A percentile compares a stretch with the other conserved stretches of the same genome.
Evolutionary conservation across 257 asterid species (phyloP).

Genomic region (Catharanthus roseus): DNA sequence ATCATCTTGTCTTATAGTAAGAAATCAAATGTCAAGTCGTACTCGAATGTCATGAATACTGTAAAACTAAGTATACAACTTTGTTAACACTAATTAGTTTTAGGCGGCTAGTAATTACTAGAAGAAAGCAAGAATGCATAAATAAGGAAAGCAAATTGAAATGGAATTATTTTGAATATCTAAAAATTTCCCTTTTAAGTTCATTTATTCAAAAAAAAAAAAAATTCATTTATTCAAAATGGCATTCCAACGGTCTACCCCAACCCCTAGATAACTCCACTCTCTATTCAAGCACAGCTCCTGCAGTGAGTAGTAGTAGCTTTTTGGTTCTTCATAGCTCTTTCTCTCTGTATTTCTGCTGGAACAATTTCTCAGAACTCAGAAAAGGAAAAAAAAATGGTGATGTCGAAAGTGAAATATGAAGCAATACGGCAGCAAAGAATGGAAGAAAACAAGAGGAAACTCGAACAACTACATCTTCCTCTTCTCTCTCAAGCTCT

Average conservation of each 20-base stretch:
- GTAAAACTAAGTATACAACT: too few relatives aligned
- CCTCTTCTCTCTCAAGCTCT: slow-evolving; percentile 73
- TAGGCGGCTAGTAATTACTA: too few relatives aligned
- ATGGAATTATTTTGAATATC: too few relatives aligned
- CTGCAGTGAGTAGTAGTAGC: background rate
- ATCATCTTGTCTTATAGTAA: too few relatives aligned
- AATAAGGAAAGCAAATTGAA: too few relatives aligned
- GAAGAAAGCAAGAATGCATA: too few relatives aligned
- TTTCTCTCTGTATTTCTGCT: background rate
- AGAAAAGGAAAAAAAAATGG: slow-evolving; percentile 35
- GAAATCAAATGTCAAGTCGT: too few relatives aligned
- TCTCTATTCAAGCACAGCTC: background rate
- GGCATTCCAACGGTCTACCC: slow-evolving; percentile 64
- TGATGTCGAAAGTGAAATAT: slow-evolving; percentile 47
- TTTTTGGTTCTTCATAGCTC: background rate
- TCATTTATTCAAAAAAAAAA: slow-evolving; percentile 13
- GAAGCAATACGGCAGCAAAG: slow-evolving; percentile 60
- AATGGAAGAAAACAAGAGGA: slow-evolving; percentile 82
- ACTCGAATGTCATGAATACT: too few relatives aligned
- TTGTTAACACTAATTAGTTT: too few relatives aligned
- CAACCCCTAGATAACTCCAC: slow-evolving; percentile 15
- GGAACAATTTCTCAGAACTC: background rate
- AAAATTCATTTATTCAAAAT: slow-evolving; percentile 15
- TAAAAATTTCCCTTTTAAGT: background rate
- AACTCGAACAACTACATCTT: slow-evolving; percentile 81